Evolutionary conservation across 2,329 filamentous ascomycete species (phyloP), one percentile per base, ranked within the genome.

Genomic region (Dothideomycetidae sp.): DNA sequence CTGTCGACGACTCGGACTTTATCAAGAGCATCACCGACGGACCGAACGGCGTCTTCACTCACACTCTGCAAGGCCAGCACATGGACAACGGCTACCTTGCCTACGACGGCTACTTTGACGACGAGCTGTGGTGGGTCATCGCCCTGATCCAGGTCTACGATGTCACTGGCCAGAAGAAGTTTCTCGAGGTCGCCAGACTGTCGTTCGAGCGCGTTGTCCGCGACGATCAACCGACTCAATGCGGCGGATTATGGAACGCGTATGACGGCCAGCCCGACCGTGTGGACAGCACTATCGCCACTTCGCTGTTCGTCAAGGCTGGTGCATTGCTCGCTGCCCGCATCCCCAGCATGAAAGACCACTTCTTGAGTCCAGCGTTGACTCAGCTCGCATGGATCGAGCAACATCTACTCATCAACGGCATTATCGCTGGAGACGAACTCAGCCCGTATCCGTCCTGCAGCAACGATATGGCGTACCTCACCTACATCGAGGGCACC

Each of bases 401-500:
- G 70, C 71, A 74, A 44, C 41, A 49, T 0, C 42, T 62, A 3
- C 56, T 63, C 35, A 73, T 73, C 42, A 68, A 74, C 38, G 69
- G 70, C 0, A 50, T 73, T 2, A 40, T 43, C 18, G 33, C 37
- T 18, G 37, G 41, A 7, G 41, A 43, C 15, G 37, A 23, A 3
- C 7, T 43, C n/a, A 15, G 16, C 12, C 9, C 19, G 16, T 29
- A 31, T 13, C 28, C 33, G 9, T 54, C 57, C 10, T 78, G 73
- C 53, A 52, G 62, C 23, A 68, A 69, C 48, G 72, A 72, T 39
- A 60, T 62, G 36, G 57, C 48, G 7, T 45, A 52, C 12, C 51
- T 52, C 49, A 49, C 64, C 0, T 75, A 75, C 52, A 74, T 74
- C 46, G 73, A 78, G 51, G 74, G 74, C 5, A 70, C 77, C 1